Base-by-base conservation (phyloP, 2,329 filamentous ascomycete species). In the Botryotinia globosa region DNA sequence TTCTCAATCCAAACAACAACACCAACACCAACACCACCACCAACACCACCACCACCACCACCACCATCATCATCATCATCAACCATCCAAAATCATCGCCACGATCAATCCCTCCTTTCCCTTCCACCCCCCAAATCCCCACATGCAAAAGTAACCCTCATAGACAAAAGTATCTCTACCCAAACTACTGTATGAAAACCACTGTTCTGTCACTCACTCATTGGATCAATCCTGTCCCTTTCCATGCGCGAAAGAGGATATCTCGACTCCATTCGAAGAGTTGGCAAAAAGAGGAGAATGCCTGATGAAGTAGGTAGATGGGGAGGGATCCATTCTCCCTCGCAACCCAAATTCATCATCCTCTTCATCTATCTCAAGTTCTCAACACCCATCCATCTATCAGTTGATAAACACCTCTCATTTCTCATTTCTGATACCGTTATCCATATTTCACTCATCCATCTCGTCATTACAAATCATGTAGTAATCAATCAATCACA, bases 71-170 rank as follows among this genome's bases (percentile, higher is more conserved):
- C 34, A 22, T 4, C 14, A 22, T 22, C 44, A 45, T 22, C 7
- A 45, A 45, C 5, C 14, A 22, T 45, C 20, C 22, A 8, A 78
- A 58, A 37, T 66, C 63, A 51, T 66, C 64, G 64, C 45, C 64
- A 66, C 45, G 16, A 20, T 66, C 9, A 12, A n/a, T 62, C 29
- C n/a, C 18, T 54, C 5, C 45, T 22, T 25, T 25, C 22, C 22
- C 48, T n/a, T 51, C 48, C 48, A 25, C 1, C 25, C 45, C 14
- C 25, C 8, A 54, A 66, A 48, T 66, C 64, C 64, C 64, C 64
- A 66, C 64, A 44, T 42, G 25, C n/a, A 22, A 37, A 44, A 34
- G 12, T 10, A 54, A 64, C 25, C 42, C 39, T 45, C 20, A 45
- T 22, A 45, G 22, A 51, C 48, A n/a, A 25, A 37, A 59, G 66